Conservation (phyloP, 108 stramenopile genomes). For the Cyclotella atomus region DNA sequence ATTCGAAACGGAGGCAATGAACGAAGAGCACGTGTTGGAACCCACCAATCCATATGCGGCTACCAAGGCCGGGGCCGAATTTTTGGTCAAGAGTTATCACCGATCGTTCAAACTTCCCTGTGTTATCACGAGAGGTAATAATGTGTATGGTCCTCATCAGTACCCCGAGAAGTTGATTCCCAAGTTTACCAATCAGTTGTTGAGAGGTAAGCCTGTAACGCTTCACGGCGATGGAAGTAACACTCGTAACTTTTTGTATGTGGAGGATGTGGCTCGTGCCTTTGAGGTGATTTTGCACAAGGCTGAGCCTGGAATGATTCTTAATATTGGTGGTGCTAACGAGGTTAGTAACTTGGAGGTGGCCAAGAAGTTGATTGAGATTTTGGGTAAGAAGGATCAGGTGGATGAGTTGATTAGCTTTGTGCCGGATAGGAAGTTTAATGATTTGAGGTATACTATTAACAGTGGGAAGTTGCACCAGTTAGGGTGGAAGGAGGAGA, state of each 20-base stretch:
- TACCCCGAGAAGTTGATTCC: conserved; percentile 99
- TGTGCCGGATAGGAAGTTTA: conserved; percentile 97
- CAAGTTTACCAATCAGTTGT: conserved; percentile 97
- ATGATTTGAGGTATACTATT: conserved; percentile 99
- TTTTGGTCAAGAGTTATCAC: conserved; percentile 94
- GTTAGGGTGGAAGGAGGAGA: conserved; percentile 94
- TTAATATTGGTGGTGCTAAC: conserved; percentile 98
- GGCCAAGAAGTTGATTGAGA: conserved; percentile 82
- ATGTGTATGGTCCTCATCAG: conserved; percentile 99
- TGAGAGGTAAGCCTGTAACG: conserved; percentile 89
- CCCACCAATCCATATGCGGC: conserved; percentile 99
- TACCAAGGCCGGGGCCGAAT: conserved; percentile 99
- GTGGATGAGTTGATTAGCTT: conserved; percentile 81
- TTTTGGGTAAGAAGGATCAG: conserved; percentile 73
- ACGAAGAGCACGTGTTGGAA: conserved; percentile 95
- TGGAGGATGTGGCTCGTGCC: conserved; percentile 96
- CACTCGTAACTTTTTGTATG: conserved; percentile 97
- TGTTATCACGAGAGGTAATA: conserved; percentile 98
- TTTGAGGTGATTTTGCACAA: conserved; percentile 97
- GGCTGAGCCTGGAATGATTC: conserved; percentile 89
- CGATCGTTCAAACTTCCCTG: conserved; percentile 92
- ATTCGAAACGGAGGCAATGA: conserved; percentile 94
- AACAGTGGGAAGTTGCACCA: conserved; percentile 85
- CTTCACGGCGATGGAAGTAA: conserved; percentile 97
- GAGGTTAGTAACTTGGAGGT: conserved; percentile 91